These are phyloP conservation scores for Ganoderma resinaceum DNA, from an alignment of 1,284 basidiomycete species.

Conservation along the genomic window DNA sequence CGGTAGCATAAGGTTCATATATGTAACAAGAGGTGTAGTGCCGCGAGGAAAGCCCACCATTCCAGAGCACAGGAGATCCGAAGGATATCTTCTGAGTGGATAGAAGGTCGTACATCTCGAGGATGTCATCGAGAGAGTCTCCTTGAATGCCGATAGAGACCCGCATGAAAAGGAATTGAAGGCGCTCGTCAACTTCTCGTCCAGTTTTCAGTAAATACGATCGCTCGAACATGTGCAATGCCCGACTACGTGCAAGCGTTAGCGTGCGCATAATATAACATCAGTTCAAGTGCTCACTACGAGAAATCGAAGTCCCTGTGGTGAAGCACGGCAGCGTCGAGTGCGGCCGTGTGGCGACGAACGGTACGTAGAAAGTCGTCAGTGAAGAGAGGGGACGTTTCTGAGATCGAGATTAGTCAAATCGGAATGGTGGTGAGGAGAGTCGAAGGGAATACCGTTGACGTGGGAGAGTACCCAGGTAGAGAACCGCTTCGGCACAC, in stretches of 20 bases:
- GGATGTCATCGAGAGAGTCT: background rate
- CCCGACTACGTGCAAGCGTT: background rate
- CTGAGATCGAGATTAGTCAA: too few relatives aligned
- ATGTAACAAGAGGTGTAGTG: background rate
- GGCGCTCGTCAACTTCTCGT: background rate
- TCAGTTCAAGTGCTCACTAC: background rate
- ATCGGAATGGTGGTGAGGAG: too few relatives aligned
- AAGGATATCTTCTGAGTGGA: background rate
- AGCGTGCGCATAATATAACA: background rate
- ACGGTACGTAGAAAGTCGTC: background rate
- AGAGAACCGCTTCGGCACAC: too few relatives aligned
- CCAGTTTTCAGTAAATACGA: background rate
- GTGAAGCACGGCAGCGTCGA: background rate
- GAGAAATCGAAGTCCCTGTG: background rate
- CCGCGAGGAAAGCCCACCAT: background rate
- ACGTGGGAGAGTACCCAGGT: too few relatives aligned
- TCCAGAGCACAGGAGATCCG: background rate
- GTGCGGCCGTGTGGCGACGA: background rate
- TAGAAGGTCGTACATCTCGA: background rate
- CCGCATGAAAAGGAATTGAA: background rate
- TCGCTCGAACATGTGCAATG: background rate
- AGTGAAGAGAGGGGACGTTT: background rate
- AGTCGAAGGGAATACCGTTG: too few relatives aligned
- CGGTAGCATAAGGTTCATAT: background rate
- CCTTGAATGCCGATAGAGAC: background rate